Base-by-base conservation (phyloP, 495 filamentous ascomycete species). In the Baudoinia panamericana region DNA sequence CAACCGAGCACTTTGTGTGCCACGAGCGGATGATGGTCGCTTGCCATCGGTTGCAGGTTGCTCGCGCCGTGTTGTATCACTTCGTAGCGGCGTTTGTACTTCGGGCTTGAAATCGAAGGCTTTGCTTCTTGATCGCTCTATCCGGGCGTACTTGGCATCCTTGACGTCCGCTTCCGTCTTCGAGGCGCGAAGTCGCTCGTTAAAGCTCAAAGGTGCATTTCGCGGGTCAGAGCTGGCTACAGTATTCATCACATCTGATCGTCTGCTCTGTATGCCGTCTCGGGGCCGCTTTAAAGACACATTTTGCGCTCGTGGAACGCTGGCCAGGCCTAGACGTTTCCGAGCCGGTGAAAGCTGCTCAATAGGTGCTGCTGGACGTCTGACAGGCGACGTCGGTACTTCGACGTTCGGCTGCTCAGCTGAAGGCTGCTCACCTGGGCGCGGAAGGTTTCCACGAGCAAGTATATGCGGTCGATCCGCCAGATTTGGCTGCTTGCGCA, bases 321-420 rank as follows among this genome's bases (percentile, higher is more conserved):
- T 92, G 56, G 94, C 86, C 31, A 97, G 92, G 2, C 92, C 90
- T 9, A 97, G 60, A 8, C 85, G 53, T 16, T 84, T 73, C 46
- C 92, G 70, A 18, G 79, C 73, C 8, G 90, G 90, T 4, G 85
- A 93, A 29, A 63, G 71, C n/a, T 75, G 77, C 4, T 71, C 43
- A 12, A 67, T 56, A 0, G 59, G 44, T 7, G 64, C 48, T 19
- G 63, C 61, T 11, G 60, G 55, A 42, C 71, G 70, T 48, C 66
- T 68, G 10, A 76, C 68, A 2, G 90, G 90, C 4, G 88, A 95
- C 0, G 80, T 65, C 0, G 88, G 83, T 25, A 96, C 80, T 56
- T 94, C 73, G 4, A 94, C 62, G 2, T 62, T 60, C 31, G 63
- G 56, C 31, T n/a, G 43, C 30, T 16, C 45, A n/a, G n/a, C n/a